Base-by-base conservation (phyloP, 257 asterid genomes). In the Solanum phureja region DNA sequence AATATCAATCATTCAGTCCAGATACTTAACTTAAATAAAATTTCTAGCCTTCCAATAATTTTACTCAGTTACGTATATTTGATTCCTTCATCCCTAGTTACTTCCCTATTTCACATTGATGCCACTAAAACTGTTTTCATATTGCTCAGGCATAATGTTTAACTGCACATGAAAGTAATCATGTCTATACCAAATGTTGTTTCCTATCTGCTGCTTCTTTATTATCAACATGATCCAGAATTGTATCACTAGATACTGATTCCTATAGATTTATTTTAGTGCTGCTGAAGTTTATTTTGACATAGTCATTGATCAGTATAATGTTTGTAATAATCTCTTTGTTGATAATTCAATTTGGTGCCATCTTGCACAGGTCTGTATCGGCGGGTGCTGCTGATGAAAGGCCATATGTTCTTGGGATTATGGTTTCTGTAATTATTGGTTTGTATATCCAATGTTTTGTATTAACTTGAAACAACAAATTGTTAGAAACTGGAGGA, bases 381-480 rank as follows among this genome's bases (percentile, higher is more conserved):
- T 92, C 96, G 13, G 88, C 91, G 38, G 93, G 90, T 91, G 93
- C 82, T 23, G 81, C 24, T 44, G 79, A 66, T 40, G 79, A 75
- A 89, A 85, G 87, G 83, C 93, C 93, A 6, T 91, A 74, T 77
- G 85, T 73, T 79, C 86, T 93, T 29, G 35, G 90, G 37, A 29
- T 87, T 66, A 14, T 89, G 85, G 86, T 93, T 88, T 90, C 91
- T 89, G 88, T 92, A 37, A n/a, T 90, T 40, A 76, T 91, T 34
- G 91, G 88, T 75, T 58, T 93, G 83, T 92, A 64, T 88, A 91
- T 88, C 90, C 96, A 94, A 89, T 91, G 92, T 88, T 91, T 90
- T 18, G 27, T 68, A 74, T 84, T 89, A 76, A 89, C 87, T 86
- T 95, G 92, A 94, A 90, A 69, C 52, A 40, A 79, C 62, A 34